phyloP scores from a whole-genome alignment of 495 filamentous ascomycete genomes.

The Mytilinidion resinicola region DNA sequence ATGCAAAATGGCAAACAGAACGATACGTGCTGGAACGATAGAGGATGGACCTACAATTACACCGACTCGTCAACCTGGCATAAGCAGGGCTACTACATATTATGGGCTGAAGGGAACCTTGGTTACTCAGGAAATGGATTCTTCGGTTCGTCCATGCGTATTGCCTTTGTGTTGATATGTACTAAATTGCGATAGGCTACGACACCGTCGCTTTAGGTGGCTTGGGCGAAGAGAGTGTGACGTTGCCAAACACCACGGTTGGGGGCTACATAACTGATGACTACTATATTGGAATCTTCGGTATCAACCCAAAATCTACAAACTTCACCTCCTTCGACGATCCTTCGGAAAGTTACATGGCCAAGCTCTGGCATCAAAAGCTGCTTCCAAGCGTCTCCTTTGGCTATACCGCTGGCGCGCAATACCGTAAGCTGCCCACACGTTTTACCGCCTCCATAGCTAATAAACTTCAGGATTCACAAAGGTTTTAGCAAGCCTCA shows the following conservation, averaged over 20 bases:
- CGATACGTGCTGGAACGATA: constrained; percentile 11
- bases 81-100: constrained; percentile 26
- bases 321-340: constrained; percentile 45
- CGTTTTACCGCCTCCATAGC: neutral
- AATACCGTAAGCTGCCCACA: constrained; percentile 40
- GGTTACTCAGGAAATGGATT: constrained; percentile 38
- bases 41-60: constrained; percentile 24
- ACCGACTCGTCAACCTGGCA: constrained; percentile 27
- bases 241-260: constrained; percentile 44
- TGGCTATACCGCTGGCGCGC: constrained; percentile 52
- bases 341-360: constrained; percentile 45
- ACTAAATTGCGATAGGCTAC: constrained; percentile 20
- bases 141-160: constrained; percentile 29
- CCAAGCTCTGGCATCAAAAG: constrained; percentile 41
- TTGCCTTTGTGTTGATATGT: too few relatives aligned
- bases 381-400: constrained; percentile 47
- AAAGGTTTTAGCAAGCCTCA: constrained; percentile 47
- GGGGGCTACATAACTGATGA: constrained; percentile 42
- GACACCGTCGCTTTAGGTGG: constrained; percentile 48
- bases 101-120: constrained; percentile 30
- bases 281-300: constrained; percentile 51
- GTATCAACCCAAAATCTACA: constrained; percentile 45
- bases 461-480: constrained; percentile 37
- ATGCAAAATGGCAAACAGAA: constrained; percentile 16
- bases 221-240: constrained; percentile 37